These are phyloP conservation scores for Prunus armeniaca DNA, from an alignment of 306 rosid species.

Conservation along the genomic window DNA sequence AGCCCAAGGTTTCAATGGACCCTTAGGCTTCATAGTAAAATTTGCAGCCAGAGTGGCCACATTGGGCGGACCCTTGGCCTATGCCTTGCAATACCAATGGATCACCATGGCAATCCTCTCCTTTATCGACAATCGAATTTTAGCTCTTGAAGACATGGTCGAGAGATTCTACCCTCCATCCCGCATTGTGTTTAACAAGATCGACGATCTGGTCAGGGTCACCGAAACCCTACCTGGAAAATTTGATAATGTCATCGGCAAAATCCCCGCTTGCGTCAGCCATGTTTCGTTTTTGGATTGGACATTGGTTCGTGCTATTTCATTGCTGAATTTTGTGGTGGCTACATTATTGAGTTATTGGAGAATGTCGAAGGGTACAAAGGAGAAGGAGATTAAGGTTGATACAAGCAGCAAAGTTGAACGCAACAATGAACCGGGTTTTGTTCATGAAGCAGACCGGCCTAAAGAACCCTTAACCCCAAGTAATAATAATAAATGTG, in stretches of 20 bases:
- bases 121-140: conserved; percentile 46
- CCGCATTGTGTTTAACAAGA: conserved; percentile 39
- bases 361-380: conserved; percentile 31
- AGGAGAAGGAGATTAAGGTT: conserved; percentile 47
- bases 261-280: conserved; percentile 30
- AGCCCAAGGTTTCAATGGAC: conserved; percentile 50
- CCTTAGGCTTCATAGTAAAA: conserved; percentile 45
- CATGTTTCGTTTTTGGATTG: conserved; percentile 37
- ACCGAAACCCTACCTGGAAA: conserved; percentile 41
- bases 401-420: conserved; percentile 28
- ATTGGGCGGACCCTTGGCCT: conserved; percentile 38
- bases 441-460: neutral
- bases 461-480: conserved; percentile 1
- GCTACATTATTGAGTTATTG: conserved; percentile 23
- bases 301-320: conserved; percentile 32
- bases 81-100: conserved; percentile 36
- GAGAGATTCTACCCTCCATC: conserved; percentile 60
- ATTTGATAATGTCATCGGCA: conserved; percentile 39
- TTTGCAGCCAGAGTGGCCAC: conserved; percentile 22
- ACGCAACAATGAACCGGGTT: neutral
- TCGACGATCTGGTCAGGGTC: conserved; percentile 41
- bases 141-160: conserved; percentile 29
- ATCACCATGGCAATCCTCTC: conserved; percentile 41
- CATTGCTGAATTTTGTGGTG: conserved; percentile 42
- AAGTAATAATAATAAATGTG: neutral